Conservation (phyloP, 306 rosid genomes). For the Prunus salicina region DNA sequence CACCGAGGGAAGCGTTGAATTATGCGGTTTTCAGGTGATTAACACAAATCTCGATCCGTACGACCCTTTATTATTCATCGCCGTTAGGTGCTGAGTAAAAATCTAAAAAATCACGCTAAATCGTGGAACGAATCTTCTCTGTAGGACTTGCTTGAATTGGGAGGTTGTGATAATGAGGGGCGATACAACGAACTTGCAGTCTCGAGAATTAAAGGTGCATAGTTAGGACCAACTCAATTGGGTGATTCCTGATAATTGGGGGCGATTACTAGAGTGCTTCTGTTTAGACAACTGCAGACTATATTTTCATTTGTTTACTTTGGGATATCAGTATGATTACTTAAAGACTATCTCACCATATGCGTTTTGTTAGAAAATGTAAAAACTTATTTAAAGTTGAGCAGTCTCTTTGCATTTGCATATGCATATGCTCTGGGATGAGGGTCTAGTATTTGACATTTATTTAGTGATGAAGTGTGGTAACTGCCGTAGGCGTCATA, state of each 20-base stretch:
- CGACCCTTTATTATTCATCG: constrained; percentile 43
- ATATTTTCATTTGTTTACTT: constrained; percentile 23
- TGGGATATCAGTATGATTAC: background rate
- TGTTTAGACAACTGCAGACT: constrained; percentile 32
- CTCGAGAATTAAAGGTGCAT: constrained; percentile 45
- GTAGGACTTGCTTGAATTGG: constrained; percentile 67
- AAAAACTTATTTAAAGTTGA: background rate
- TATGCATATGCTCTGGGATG: background rate
- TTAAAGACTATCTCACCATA: background rate
- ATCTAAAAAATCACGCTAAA: constrained; percentile 54
- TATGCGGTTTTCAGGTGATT: constrained; percentile 71
- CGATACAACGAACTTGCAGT: constrained; percentile 46
- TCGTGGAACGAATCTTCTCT: constrained; percentile 56
- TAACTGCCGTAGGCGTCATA: background rate
- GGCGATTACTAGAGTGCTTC: constrained; percentile 35
- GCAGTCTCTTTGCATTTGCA: constrained; percentile 1
- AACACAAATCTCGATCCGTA: constrained; percentile 39
- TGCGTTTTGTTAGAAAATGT: constrained; percentile 7
- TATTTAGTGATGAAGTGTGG: constrained; percentile 10
- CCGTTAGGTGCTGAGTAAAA: constrained; percentile 36
- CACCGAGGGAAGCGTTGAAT: constrained; percentile 92
- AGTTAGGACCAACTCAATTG: constrained; percentile 41
- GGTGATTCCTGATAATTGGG: constrained; percentile 24
- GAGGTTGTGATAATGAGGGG: constrained; percentile 57
- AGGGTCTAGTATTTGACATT: constrained; percentile 1